phyloP scores from a whole-genome alignment of 2,329 filamentous ascomycete species.

The Allantophomopsis cytisporea region DNA sequence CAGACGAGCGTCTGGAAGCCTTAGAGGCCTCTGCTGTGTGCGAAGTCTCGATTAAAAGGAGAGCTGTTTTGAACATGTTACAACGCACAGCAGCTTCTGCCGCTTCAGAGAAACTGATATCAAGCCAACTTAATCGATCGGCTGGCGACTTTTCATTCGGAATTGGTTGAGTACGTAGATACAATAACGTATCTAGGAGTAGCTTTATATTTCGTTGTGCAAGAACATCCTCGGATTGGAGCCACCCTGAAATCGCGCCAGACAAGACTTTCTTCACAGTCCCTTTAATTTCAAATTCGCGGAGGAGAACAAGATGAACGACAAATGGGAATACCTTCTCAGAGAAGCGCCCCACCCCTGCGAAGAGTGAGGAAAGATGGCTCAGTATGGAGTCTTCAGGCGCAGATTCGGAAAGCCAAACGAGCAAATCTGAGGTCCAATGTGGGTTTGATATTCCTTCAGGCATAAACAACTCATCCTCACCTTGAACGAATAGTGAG shows the following conservation, averaged over 20 bases:
- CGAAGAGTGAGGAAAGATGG: constrained; percentile 52
- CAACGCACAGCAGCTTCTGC: constrained; percentile 63
- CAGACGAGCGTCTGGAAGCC: constrained; percentile 54
- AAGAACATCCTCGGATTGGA: constrained; percentile 31
- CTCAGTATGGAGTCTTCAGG: constrained; percentile 54
- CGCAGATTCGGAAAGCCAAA: constrained; percentile 45
- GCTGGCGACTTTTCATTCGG: constrained; percentile 66
- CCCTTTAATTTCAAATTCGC: constrained; percentile 49
- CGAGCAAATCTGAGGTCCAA: constrained; percentile 51
- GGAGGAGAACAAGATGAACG: constrained; percentile 65
- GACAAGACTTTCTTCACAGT: constrained; percentile 51
- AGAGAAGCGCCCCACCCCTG: constrained; percentile 54
- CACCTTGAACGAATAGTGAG: constrained; percentile 5
- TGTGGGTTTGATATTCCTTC: constrained; percentile 26
- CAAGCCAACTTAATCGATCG: constrained; percentile 73
- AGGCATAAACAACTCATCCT: background rate
- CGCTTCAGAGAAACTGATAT: constrained; percentile 61
- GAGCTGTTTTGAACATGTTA: constrained; percentile 74
- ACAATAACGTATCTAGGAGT: constrained; percentile 68
- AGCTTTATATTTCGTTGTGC: constrained; percentile 54
- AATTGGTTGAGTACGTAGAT: constrained; percentile 69
- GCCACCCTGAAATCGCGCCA: constrained; percentile 46
- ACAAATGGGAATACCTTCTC: constrained; percentile 69
- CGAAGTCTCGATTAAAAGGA: constrained; percentile 69
- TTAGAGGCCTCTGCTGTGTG: constrained; percentile 36